Conservation (phyloP, 129 eudicot genomes). For the Scalesia atractyloides region DNA sequence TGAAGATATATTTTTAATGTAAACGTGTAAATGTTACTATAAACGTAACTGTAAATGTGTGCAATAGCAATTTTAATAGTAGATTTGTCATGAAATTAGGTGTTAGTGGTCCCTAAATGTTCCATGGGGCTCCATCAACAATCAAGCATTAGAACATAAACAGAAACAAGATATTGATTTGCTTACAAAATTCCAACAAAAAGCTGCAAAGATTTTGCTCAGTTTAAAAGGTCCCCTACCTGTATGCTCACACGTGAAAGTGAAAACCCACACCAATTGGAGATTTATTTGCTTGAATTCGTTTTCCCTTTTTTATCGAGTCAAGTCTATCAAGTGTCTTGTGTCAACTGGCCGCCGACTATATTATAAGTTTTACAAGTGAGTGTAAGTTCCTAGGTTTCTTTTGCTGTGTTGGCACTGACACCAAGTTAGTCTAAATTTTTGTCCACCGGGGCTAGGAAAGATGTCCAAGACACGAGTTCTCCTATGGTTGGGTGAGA, state of each 20-base stretch:
- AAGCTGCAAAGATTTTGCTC: conserved; percentile 24
- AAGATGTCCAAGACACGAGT: no score
- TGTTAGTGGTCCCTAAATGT: conserved; percentile 22
- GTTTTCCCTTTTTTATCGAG: not conserved
- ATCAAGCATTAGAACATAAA: conserved; percentile 20
- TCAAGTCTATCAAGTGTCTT: no score
- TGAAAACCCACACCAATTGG: conserved; percentile 28
- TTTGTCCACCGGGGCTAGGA: no score
- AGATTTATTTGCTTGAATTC: conserved; percentile 27
- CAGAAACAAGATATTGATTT: conserved; percentile 10
- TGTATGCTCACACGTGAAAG: conserved; percentile 52
- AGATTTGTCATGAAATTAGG: conserved; percentile 10
- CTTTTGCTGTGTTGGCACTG: no score
- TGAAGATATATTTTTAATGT: no score
- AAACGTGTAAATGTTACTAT: no score
- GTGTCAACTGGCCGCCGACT: no score
- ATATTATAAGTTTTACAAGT: no score
- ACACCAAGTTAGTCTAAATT: no score
- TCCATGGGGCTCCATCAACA: conserved; percentile 13
- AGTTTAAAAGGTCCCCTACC: conserved; percentile 38
- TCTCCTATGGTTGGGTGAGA: no score
- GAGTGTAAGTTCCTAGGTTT: no score
- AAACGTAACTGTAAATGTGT: not conserved
- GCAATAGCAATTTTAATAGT: not conserved
- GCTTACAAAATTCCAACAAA: conserved; percentile 48